phyloP scores from a whole-genome alignment of 768 basidiomycete genomes.

The Rhodosporidiobolus odoratus region DNA sequence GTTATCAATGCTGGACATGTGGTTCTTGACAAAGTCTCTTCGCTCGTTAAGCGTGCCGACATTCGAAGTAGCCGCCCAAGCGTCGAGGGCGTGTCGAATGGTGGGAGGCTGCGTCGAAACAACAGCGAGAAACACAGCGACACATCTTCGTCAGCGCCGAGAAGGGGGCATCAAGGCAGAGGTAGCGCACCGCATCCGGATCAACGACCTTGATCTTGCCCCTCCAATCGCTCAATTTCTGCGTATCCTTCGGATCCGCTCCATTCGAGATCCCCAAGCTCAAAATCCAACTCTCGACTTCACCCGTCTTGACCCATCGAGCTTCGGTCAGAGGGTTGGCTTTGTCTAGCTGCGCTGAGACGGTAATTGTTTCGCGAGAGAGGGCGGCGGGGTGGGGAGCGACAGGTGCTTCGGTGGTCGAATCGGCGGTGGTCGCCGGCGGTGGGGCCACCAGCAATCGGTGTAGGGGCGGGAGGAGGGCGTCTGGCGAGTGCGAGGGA shows the following conservation, averaged over 20 bases:
- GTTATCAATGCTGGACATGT: slow-evolving; percentile 79
- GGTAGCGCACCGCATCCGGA: slow-evolving; percentile 83
- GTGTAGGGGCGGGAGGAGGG: slow-evolving; percentile 33
- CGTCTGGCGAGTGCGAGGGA: neutral
- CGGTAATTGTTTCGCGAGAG: slow-evolving; percentile 51
- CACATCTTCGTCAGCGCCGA: neutral
- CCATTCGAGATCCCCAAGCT: slow-evolving; percentile 37
- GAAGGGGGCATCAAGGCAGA: neutral
- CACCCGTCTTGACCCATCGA: slow-evolving; percentile 92
- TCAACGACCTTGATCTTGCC: slow-evolving; percentile 86
- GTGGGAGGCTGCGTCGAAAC: slow-evolving; percentile 66
- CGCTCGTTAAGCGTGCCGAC: slow-evolving; percentile 70
- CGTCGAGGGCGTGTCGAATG: slow-evolving; percentile 80
- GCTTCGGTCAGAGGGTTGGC: slow-evolving; percentile 86
- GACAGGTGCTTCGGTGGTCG: neutral
- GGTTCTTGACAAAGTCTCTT: slow-evolving; percentile 79
- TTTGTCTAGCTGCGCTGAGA: slow-evolving; percentile 76
- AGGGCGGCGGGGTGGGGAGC: slow-evolving; percentile 1
- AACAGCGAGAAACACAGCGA: slow-evolving; percentile 22
- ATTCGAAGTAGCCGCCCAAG: slow-evolving; percentile 80
- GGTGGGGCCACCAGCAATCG: slow-evolving; percentile 4
- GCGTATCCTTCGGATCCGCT: slow-evolving; percentile 29
- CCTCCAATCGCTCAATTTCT: slow-evolving; percentile 59
- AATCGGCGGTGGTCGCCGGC: slow-evolving; percentile 14
- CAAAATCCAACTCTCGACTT: slow-evolving; percentile 86